Conservation (phyloP, 306 rosid genomes). For the Rubus parviflorus region DNA sequence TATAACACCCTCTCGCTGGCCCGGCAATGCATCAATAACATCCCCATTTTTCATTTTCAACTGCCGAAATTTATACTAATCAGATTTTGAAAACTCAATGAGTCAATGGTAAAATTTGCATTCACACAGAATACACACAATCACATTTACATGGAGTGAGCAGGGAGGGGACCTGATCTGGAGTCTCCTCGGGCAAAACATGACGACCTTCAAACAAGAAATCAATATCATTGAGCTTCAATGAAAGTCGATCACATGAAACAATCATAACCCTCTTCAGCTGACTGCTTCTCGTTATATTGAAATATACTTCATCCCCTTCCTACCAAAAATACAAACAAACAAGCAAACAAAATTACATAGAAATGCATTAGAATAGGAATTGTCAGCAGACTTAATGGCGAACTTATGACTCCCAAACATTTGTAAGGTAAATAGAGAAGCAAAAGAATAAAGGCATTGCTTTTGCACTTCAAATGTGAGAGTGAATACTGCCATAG, state of each 20-base stretch:
- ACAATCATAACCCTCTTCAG: constrained; percentile 65
- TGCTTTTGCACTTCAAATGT: no score
- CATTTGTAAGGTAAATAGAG: no score
- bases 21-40: constrained; percentile 56
- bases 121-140: not conserved
- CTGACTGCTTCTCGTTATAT: constrained; percentile 64
- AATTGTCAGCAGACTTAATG: not conserved
- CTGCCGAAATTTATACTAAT: constrained; percentile 25
- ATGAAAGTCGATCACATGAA: constrained; percentile 62
- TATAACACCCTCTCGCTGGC: not conserved
- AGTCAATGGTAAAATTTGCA: not conserved
- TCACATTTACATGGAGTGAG: not conserved
- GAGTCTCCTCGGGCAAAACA: constrained; percentile 63
- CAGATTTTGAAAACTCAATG: not conserved
- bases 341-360: not conserved
- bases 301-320: constrained; percentile 70
- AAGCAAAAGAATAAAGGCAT: no score
- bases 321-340: constrained; percentile 36
- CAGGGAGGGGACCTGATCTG: constrained; percentile 28
- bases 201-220: constrained; percentile 68
- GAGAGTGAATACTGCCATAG: no score
- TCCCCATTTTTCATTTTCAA: constrained; percentile 72
- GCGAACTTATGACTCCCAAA: not conserved
- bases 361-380: not conserved
- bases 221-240: constrained; percentile 56